These are phyloP conservation scores for Pseudonectria buxi DNA, from an alignment of 2,329 filamentous ascomycete genomes.

Conservation along the genomic window DNA sequence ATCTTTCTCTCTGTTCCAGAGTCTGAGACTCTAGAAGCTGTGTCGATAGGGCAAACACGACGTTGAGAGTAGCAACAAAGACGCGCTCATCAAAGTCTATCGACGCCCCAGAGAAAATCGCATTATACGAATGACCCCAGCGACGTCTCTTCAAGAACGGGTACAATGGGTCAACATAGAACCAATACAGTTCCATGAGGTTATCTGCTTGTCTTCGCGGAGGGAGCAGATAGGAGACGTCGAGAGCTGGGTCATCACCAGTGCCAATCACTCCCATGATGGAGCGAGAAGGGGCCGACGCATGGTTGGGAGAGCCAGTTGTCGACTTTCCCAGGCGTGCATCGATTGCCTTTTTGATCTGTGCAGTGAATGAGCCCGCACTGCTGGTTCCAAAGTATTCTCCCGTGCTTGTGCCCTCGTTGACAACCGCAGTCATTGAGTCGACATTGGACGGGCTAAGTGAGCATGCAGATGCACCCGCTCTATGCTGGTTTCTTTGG, in stretches of 20 bases:
- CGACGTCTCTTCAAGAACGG: constrained; percentile 34
- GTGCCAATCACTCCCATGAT: neutral
- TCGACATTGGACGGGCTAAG: constrained; percentile 30
- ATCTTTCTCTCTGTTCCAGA: constrained; percentile 31
- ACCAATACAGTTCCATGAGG: constrained; percentile 40
- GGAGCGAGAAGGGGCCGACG: neutral
- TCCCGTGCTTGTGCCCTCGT: constrained; percentile 32
- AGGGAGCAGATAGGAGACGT: constrained; percentile 35
- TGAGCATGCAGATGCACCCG: constrained; percentile 10
- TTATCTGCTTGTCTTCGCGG: constrained; percentile 37
- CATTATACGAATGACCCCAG: constrained; percentile 33
- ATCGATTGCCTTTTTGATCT: constrained; percentile 39
- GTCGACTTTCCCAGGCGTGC: constrained; percentile 15
- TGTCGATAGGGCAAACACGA: constrained; percentile 39
- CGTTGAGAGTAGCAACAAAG: constrained; percentile 38
- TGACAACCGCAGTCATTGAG: constrained; percentile 39
- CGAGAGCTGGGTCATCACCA: constrained; percentile 10
- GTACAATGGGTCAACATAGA: constrained; percentile 39
- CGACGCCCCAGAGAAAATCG: constrained; percentile 32
- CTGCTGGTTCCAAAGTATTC: constrained; percentile 43
- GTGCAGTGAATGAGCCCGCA: constrained; percentile 39
- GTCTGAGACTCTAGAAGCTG: constrained; percentile 36
- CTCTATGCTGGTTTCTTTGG: constrained; percentile 1
- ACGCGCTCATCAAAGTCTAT: constrained; percentile 33
- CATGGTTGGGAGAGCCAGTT: neutral